Evolutionary conservation across 768 basidiomycete species (phyloP).

Genomic region (Lactarius vividus): DNA sequence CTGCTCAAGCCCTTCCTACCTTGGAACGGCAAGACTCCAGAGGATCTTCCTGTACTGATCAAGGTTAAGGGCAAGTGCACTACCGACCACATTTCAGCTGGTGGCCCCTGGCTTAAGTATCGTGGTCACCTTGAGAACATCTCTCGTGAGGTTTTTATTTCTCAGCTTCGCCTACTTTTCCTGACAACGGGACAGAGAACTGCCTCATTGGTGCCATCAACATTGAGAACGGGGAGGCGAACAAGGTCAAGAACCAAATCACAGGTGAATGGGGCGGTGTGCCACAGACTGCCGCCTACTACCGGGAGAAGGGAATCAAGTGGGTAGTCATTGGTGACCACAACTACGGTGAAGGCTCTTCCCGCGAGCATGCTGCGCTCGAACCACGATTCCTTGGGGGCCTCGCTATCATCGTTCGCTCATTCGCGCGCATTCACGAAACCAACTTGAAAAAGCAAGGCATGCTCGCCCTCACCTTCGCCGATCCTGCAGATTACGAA

Average conservation of each 20-base stretch:
- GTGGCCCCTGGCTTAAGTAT: slow-evolving; percentile 99
- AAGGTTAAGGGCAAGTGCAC: slow-evolving; percentile 99
- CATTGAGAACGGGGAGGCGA: slow-evolving; percentile 91
- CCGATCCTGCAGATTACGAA: slow-evolving; percentile 90
- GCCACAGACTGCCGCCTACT: slow-evolving; percentile 80
- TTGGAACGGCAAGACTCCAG: slow-evolving; percentile 92
- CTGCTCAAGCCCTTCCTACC: slow-evolving; percentile 83
- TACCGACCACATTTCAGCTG: slow-evolving; percentile 94
- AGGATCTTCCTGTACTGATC: slow-evolving; percentile 89
- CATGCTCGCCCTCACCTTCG: slow-evolving; percentile 95
- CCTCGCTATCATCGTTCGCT: slow-evolving; percentile 92
- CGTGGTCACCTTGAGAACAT: slow-evolving; percentile 99
- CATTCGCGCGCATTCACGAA: slow-evolving; percentile 97
- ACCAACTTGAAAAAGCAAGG: slow-evolving; percentile 99
- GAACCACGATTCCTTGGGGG: slow-evolving; percentile 96
- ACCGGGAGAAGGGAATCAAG: slow-evolving; percentile 86
- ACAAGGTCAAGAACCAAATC: slow-evolving; percentile 88
- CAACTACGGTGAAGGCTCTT: slow-evolving; percentile 98
- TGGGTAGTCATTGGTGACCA: slow-evolving; percentile 97
- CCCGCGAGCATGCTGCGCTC: slow-evolving; percentile 95
- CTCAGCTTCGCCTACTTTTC: slow-evolving; percentile 15
- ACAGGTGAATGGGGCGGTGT: slow-evolving; percentile 86
- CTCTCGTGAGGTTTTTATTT: slow-evolving; percentile 58
- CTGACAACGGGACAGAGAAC: slow-evolving; percentile 58
- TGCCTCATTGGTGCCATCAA: slow-evolving; percentile 98